These are phyloP conservation scores for Priceomyces carsonii DNA, from an alignment of 805 yeast species.

Conservation along the genomic window DNA sequence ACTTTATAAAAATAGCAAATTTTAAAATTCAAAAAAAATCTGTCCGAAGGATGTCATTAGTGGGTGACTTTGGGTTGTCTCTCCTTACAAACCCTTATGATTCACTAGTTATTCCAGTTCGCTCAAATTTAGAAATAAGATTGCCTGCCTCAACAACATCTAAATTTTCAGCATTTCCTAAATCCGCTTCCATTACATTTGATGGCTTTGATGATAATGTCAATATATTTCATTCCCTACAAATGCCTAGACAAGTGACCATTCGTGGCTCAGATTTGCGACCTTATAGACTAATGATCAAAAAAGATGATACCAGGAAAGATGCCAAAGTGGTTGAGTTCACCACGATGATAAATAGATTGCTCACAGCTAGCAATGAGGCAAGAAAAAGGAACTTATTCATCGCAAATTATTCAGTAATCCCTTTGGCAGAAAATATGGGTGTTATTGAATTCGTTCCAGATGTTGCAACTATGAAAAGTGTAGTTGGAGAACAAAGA, in stretches of 20 bases:
- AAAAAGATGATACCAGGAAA: constrained; percentile 89
- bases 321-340: constrained; percentile 94
- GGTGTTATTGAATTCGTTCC: constrained; percentile 75
- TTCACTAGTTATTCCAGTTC: constrained; percentile 71
- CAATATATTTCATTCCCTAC: constrained; percentile 75
- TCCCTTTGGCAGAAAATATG: constrained; percentile 80
- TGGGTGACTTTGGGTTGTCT: constrained; percentile 40
- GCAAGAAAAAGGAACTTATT: constrained; percentile 70
- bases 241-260: constrained; percentile 78
- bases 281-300: constrained; percentile 75
- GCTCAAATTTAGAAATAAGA: constrained; percentile 65
- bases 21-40: constrained; percentile 36
- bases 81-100: constrained; percentile 29
- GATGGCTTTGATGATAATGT: constrained; percentile 67
- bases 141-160: constrained; percentile 54
- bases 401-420: constrained; percentile 82
- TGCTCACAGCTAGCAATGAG: constrained; percentile 65
- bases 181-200: constrained; percentile 49
- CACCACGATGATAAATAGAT: constrained; percentile 79
- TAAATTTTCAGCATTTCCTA: constrained; percentile 47
- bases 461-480: constrained; percentile 38
- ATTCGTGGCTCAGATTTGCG: constrained; percentile 77
- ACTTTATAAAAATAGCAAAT: constrained; percentile 45
- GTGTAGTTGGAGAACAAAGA: constrained; percentile 28
- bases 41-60: constrained; percentile 36